A percentile compares a stretch with the other conserved stretches of the same genome.
Conservation (phyloP, 805 yeast genomes). For the Zygosaccharomyces bailii region DNA sequence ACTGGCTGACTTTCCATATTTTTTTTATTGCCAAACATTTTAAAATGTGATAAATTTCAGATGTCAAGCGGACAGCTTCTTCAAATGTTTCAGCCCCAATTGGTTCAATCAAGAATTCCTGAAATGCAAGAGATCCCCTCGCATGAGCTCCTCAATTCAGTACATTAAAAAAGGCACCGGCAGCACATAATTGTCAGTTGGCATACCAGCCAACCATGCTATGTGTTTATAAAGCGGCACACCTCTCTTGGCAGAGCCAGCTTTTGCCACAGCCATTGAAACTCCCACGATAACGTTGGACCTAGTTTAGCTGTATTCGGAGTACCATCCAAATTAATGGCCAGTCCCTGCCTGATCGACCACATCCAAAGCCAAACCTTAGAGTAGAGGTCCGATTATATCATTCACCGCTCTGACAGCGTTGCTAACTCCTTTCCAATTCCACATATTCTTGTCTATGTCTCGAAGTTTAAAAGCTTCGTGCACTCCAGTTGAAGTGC, state of each 20-base stretch:
- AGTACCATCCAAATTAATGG: constrained; percentile 81
- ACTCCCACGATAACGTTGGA: constrained; percentile 95
- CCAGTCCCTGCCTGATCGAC: constrained; percentile 76
- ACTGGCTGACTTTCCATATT: constrained; percentile 90
- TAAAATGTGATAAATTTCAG: constrained; percentile 90
- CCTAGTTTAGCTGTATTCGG: constrained; percentile 87
- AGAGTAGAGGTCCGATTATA: constrained; percentile 80
- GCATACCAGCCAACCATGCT: constrained; percentile 53
- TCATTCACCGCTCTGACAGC: constrained; percentile 90
- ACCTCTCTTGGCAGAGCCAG: constrained; percentile 86
- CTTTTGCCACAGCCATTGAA: constrained; percentile 85
- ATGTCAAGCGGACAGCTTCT: constrained; percentile 86
- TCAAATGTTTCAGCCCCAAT: constrained; percentile 75
- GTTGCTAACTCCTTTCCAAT: constrained; percentile 90
- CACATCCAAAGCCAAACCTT: constrained; percentile 68
- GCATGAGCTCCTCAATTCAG: constrained; percentile 97
- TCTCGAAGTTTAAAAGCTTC: constrained; percentile 95
- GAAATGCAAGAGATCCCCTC: constrained; percentile 94
- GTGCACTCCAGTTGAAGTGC: constrained; percentile 94
- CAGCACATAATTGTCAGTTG: constrained; percentile 75
- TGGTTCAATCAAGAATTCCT: constrained; percentile 96
- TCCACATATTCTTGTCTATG: constrained; percentile 89
- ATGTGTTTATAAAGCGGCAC: constrained; percentile 84
- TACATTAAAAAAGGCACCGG: constrained; percentile 96
- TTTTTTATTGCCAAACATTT: constrained; percentile 78